A percentile compares a stretch with the other conserved stretches of the same genome.
phyloP scores from a whole-genome alignment of 2,329 filamentous ascomycete species.

The Sodiomyces alkalinus region DNA sequence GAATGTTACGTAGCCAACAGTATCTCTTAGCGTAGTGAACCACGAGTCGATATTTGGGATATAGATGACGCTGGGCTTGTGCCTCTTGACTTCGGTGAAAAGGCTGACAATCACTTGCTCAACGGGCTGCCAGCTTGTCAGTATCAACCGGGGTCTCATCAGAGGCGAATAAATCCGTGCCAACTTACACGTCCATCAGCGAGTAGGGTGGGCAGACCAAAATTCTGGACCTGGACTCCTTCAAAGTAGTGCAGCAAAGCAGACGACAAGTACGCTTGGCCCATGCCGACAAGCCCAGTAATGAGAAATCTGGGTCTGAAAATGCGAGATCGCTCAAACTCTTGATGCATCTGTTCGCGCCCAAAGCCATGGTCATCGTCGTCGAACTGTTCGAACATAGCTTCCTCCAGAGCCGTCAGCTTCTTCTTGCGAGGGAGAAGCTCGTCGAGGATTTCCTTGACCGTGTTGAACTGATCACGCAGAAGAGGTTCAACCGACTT shows the following conservation, averaged over 20 bases:
- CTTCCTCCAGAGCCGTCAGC: conserved; percentile 81
- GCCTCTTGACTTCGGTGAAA: conserved; percentile 82
- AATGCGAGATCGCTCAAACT: conserved; percentile 76
- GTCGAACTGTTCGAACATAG: conserved; percentile 75
- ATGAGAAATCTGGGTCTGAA: conserved; percentile 83
- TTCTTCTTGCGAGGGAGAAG: conserved; percentile 75
- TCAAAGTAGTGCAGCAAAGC: conserved; percentile 85
- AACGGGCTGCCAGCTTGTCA: conserved; percentile 46
- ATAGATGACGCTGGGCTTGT: conserved; percentile 92
- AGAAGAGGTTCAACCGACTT: conserved; percentile 70
- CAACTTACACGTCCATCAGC: conserved; percentile 60
- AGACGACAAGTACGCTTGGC: conserved; percentile 75
- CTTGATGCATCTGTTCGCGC: conserved; percentile 57
- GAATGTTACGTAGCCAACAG: conserved; percentile 67
- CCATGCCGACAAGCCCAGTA: conserved; percentile 74
- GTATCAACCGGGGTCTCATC: conserved; percentile 10
- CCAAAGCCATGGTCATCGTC: conserved; percentile 74
- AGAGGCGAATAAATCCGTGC: conserved; percentile 10
- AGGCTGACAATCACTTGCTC: conserved; percentile 83
- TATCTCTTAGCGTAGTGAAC: conserved; percentile 49
- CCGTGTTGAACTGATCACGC: conserved; percentile 52
- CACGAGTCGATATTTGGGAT: conserved; percentile 82
- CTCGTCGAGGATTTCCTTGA: conserved; percentile 55
- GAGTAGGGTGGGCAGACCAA: conserved; percentile 77
- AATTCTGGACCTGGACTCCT: conserved; percentile 84